phyloP scores from a whole-genome alignment of 352 stramenopile species.

The Discostella stelligera region DNA sequence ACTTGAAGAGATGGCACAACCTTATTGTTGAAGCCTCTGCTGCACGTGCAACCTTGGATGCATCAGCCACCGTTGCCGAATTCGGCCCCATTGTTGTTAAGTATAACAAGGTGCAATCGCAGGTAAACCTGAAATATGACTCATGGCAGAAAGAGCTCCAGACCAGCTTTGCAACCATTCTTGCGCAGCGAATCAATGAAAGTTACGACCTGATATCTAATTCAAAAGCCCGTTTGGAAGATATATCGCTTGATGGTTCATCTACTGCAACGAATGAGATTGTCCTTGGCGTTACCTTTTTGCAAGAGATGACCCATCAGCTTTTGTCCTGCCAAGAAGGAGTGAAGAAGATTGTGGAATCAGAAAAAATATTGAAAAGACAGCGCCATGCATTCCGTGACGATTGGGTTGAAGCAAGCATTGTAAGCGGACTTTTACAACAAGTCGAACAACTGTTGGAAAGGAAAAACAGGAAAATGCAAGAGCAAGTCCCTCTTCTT shows the following conservation, averaged over 20 bases:
- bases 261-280: constrained; percentile 92
- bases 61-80: constrained; percentile 82
- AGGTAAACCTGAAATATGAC: constrained; percentile 98
- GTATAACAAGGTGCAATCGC: constrained; percentile 83
- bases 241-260: constrained; percentile 89
- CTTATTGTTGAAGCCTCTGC: constrained; percentile 95
- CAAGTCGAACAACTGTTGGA: constrained; percentile 88
- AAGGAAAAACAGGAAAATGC: constrained; percentile 87
- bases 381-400: constrained; percentile 93
- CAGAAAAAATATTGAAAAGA: constrained; percentile 93
- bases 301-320: constrained; percentile 83
- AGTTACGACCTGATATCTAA: constrained; percentile 77
- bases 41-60: constrained; percentile 93
- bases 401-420: constrained; percentile 95
- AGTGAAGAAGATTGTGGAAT: constrained; percentile 90
- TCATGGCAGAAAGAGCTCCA: constrained; percentile 99
- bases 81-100: constrained; percentile 87
- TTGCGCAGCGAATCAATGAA: constrained; percentile 90
- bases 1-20: constrained; percentile 95
- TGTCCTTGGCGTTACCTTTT: constrained; percentile 87
- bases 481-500: constrained; percentile 94
- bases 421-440: constrained; percentile 95
- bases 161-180: constrained; percentile 91
- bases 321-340: constrained; percentile 66
- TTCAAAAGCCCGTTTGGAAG: constrained; percentile 88